Base-by-base conservation (phyloP, 1,139 yeast species). In the Geotrichum phurueaensis region DNA sequence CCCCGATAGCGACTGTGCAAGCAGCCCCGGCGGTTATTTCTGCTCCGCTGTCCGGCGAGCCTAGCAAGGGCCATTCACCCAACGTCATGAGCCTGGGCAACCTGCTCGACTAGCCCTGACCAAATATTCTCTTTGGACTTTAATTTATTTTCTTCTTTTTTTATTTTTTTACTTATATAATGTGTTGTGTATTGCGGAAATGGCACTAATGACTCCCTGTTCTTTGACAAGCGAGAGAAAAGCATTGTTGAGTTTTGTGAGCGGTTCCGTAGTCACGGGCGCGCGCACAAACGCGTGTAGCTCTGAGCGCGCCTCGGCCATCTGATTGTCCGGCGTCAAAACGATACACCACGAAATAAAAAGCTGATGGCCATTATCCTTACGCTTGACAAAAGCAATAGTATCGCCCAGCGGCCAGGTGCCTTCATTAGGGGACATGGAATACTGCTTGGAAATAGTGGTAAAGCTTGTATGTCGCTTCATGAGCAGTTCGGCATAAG, bases 371-470 rank as follows among this genome's bases (percentile, higher is more conserved):
- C 56, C 56, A 29, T 47, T 51, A n/a, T 25, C 51, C 25, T 33
- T 25, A 22, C 36, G 36, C 27, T 54, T 54, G 10, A 56, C 49
- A 53, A 67, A 60, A 7, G 62, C 58, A 15, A 68, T 27, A 6
- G 60, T 58, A 29, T 58, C 50, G 13, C 66, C 64, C 13, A 60
- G 55, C 36, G 62, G 62, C 69, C 69, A 67, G 18, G 66, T 62
- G 13, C 58, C 54, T 50, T 66, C 67, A 1, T 53, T 13, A 9
- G 45, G 20, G 1, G 58, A 23, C 20, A 47, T 29, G 1, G 47
- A 29, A 52, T 56, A 61, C 31, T 57, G 62, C 9, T 51, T 20
- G 0, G 64, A 59, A 22, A 69, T 60, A n/a, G 55, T 43, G 6
- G 58, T 60, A 55, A 68, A 69, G 18, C 64, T 65, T 2, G 56